Percentiles rank a stretch among this genome's conserved stretches.
Evolutionary conservation across 2,329 filamentous ascomycete genomes (phyloP).

Genomic region (Stagonosporopsis cucurbitacearum): DNA sequence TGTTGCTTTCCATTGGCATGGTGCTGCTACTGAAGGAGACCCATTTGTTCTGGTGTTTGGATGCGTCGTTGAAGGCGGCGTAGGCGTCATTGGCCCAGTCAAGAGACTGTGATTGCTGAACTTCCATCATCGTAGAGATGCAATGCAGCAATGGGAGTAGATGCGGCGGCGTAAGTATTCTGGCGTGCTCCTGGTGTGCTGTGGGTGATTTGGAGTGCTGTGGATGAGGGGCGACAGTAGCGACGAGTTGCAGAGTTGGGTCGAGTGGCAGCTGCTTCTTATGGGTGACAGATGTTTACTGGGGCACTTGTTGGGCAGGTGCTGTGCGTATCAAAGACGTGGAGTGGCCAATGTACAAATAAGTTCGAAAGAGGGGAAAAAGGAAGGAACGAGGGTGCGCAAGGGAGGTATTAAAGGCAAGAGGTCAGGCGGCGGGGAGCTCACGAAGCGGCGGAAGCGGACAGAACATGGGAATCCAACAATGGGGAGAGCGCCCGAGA

Average conservation of each 20-base stretch:
- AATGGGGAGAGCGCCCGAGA: conserved; percentile 10
- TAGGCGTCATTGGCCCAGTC: conserved; percentile 42
- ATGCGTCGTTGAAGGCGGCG: conserved; percentile 27
- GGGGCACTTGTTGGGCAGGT: background rate
- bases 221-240: background rate
- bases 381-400: background rate
- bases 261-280: background rate
- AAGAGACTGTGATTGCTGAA: conserved; percentile 27
- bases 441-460: background rate
- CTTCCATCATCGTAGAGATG: conserved; percentile 25
- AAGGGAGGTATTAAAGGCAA: conserved; percentile 4
- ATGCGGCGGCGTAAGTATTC: no score
- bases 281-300: background rate
- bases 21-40: conserved; percentile 22
- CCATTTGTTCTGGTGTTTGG: conserved; percentile 33
- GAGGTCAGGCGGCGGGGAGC: background rate
- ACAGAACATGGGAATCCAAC: conserved; percentile 13
- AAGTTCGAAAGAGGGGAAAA: background rate
- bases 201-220: background rate
- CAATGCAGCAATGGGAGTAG: background rate
- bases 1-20: conserved; percentile 9
- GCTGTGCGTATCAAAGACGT: no score
- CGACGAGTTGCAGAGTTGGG: background rate
- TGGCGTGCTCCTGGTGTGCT: no score
- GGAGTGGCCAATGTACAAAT: background rate